A percentile compares a stretch with the other conserved stretches of the same genome.
Conservation (phyloP, 208 protist genomes). For the Acanthamoeba royreba region DNA sequence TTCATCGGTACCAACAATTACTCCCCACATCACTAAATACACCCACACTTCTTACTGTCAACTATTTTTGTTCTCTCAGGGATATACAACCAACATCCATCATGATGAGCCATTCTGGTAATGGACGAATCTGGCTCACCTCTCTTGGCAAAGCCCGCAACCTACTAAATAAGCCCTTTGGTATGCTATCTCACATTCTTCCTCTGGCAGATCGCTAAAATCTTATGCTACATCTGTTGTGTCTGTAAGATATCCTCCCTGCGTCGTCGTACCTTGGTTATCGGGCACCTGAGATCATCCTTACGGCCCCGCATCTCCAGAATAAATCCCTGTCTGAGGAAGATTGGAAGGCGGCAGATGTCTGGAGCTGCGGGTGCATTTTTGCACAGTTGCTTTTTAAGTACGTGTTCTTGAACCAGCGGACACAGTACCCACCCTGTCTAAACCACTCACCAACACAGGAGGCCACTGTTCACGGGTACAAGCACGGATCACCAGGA, state of each 20-base stretch:
- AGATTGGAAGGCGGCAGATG: constrained; percentile 35
- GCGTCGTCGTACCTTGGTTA: neutral
- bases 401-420: neutral
- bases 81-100: neutral
- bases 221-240: neutral
- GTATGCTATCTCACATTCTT: neutral
- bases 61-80: neutral
- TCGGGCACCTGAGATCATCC: constrained; percentile 31
- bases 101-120: neutral
- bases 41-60: neutral
- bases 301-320: neutral
- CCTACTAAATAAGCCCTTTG: neutral
- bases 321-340: neutral
- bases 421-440: neutral
- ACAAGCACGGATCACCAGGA: neutral
- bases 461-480: neutral
- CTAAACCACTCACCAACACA: neutral
- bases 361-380: constrained; percentile 27
- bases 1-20: neutral
- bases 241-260: neutral
- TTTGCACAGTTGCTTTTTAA: neutral
- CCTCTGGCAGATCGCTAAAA: neutral
- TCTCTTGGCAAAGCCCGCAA: neutral
- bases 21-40: neutral
- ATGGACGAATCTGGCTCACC: neutral